Evolutionary conservation across 2,329 filamentous ascomycete genomes (phyloP).

Genomic region (Ampelomyces quisqualis): DNA sequence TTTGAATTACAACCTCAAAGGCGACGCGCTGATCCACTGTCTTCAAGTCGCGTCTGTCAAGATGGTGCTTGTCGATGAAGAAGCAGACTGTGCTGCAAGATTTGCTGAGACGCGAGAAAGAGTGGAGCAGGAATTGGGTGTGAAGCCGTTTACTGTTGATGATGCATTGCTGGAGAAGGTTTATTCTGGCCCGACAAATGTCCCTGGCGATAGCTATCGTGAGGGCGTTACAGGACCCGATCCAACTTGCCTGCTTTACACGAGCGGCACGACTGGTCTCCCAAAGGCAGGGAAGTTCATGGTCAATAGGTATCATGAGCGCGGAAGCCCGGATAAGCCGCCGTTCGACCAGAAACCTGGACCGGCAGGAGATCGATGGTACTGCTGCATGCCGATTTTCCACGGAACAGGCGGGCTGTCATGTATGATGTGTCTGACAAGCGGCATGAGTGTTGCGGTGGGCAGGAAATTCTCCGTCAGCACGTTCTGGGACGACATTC

Average conservation of each 20-base stretch:
- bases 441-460: conserved; percentile 56
- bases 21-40: conserved; percentile 64
- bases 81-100: conserved; percentile 33
- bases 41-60: conserved; percentile 58
- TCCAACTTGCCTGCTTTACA: conserved; percentile 68
- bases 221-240: conserved; percentile 52
- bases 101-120: conserved; percentile 18
- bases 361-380: conserved; percentile 60
- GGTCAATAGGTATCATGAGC: conserved; percentile 30
- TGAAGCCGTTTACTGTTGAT: conserved; percentile 22
- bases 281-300: conserved; percentile 56
- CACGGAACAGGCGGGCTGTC: conserved; percentile 69
- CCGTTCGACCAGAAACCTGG: conserved; percentile 41
- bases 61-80: conserved; percentile 60
- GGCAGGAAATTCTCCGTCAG: conserved; percentile 66
- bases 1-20: conserved; percentile 68
- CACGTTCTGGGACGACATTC: conserved; percentile 70
- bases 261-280: conserved; percentile 71
- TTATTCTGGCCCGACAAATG: conserved; percentile 15
- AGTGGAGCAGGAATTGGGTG: conserved; percentile 23
- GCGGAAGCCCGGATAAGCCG: conserved; percentile 39
- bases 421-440: conserved; percentile 51
- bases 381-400: conserved; percentile 74
- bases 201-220: conserved; percentile 58
- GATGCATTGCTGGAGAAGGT: conserved; percentile 20